Conservation (phyloP, 306 rosid genomes). For the Lathyrus aphaca region DNA sequence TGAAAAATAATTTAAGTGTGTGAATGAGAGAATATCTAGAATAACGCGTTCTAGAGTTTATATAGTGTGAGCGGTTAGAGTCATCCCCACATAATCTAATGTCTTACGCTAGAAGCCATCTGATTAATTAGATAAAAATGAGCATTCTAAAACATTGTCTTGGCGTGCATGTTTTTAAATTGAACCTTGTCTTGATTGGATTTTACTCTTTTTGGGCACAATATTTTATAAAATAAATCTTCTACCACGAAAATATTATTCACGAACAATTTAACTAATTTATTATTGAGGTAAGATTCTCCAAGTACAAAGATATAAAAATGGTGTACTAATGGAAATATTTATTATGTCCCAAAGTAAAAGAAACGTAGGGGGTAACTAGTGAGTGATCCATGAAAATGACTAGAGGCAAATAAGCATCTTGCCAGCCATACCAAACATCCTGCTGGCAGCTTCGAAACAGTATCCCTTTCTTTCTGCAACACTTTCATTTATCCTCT, state of each 20-base stretch:
- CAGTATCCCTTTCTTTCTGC: conserved; percentile 46
- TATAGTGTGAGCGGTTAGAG: too few species aligned
- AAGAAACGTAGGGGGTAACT: conserved; percentile 7
- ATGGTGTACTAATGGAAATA: not conserved
- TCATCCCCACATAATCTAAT: too few species aligned
- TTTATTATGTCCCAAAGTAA: conserved; percentile 9
- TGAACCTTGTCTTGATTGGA: too few species aligned
- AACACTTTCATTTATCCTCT: conserved; percentile 23
- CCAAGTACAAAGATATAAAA: conserved; percentile 3
- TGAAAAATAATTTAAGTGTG: too few species aligned
- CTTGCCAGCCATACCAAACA: conserved; percentile 46
- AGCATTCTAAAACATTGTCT: too few species aligned
- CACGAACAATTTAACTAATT: not conserved
- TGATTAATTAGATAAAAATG: too few species aligned
- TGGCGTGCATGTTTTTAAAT: too few species aligned
- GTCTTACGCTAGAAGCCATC: too few species aligned
- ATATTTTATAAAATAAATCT: too few species aligned
- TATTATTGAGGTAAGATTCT: conserved; percentile 22
- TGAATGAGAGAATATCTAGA: too few species aligned
- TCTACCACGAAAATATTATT: not conserved
- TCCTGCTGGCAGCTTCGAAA: conserved; percentile 48
- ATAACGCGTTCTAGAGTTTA: too few species aligned
- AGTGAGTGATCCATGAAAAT: conserved; percentile 43
- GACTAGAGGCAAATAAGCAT: conserved; percentile 37
- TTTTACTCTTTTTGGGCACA: too few species aligned